phyloP scores from a whole-genome alignment of 2,329 filamentous ascomycete species.

The Alternaria incomplexa region DNA sequence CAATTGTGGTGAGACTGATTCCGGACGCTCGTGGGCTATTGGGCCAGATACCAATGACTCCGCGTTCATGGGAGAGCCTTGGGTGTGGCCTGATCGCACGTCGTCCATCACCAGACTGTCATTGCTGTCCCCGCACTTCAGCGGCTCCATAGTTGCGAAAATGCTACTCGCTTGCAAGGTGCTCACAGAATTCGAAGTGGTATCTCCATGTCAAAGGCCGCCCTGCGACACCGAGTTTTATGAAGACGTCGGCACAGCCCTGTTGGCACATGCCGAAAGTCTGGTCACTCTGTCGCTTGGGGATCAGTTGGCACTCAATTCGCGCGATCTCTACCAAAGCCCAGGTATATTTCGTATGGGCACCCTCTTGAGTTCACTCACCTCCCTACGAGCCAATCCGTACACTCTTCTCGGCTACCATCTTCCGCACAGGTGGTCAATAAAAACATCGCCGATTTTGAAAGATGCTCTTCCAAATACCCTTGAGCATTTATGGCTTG shows the following conservation, averaged over 20 bases:
- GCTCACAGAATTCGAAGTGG: not conserved
- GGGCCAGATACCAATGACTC: not conserved
- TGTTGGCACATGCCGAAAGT: too few relatives aligned
- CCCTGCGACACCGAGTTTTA: too few relatives aligned
- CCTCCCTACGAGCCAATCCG: too few relatives aligned
- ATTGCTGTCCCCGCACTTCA: not conserved
- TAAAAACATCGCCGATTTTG: not conserved
- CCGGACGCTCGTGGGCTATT: not conserved
- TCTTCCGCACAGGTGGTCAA: too few relatives aligned
- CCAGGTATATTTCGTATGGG: too few relatives aligned
- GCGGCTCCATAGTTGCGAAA: not conserved
- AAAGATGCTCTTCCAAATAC: not conserved
- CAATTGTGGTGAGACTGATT: not conserved
- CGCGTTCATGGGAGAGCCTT: not conserved
- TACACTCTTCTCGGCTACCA: too few relatives aligned
- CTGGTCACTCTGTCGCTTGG: too few relatives aligned
- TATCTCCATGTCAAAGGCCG: too few relatives aligned
- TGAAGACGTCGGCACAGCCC: rapidly evolving
- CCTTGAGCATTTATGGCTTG: not conserved
- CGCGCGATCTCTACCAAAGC: too few relatives aligned
- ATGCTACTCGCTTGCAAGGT: not conserved
- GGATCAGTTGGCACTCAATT: too few relatives aligned
- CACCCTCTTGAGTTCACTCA: too few relatives aligned
- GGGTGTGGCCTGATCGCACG: rapidly evolving
- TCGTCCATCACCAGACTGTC: rapidly evolving